Evolutionary conservation across 176 grass and related monocot genomes (phyloP), one percentile per base, ranked within the genome.

Genomic region (Carex scoparia): DNA sequence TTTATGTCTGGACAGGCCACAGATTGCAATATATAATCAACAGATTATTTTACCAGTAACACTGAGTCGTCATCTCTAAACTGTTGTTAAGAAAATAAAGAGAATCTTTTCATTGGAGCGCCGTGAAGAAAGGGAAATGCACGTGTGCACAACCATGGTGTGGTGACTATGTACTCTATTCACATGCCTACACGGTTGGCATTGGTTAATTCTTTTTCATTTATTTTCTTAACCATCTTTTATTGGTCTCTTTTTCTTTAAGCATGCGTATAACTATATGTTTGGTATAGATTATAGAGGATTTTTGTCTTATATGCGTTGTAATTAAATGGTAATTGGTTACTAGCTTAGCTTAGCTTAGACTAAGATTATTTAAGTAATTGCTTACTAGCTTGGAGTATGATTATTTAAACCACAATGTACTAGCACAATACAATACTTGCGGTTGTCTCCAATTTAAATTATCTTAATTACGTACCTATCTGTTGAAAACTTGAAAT

Each of bases 71-170:
- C 13, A 68, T 15, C 11, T 68, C 65, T 68, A 30, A 63, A 68
- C 0, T 68, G 65, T 16, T 68, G 0, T 68, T 35, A 68, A 63
- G 0, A 49, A 27, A 73, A 11, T 0, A 13, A 75, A 76, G 71
- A 76, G 46, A 76, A 76, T 76, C 71, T 76, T 76, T 76, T 11
- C 48, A 76, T 54, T 11, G 44, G 19, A 31, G 23, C 53, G 78
- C 78, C 78, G 78, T 62, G 55, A 81, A 81, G 78, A n/a, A 81
- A 62, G 78, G 78, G 13, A 10, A 7, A 23, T 81, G 78, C 56
- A 81, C 35, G 56, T 81, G 75, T 11, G 40, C 40, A 79, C 55
- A 56, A 32, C 31, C 51, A 40, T 32, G 16, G 48, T 56, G 58
- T 62, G 56, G 56, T 62, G 78, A 11, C 48, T 51, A 1, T 46